Evolutionary conservation across 306 rosid species (phyloP).

Genomic region (Cotoneaster glaucophyllus): DNA sequence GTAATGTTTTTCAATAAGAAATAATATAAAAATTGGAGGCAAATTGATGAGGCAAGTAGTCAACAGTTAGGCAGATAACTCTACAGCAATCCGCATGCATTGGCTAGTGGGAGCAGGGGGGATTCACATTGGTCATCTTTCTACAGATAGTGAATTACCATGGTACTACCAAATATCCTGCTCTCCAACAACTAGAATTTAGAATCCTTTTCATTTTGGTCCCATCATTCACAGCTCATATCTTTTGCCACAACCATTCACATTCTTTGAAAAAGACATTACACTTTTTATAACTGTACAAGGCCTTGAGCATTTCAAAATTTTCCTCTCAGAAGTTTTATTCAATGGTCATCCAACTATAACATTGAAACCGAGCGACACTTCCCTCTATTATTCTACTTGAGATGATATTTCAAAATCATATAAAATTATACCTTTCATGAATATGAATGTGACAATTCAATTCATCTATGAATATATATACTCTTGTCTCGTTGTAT

Average conservation of each 20-base stretch:
- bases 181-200: not conserved
- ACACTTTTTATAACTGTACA: constrained; percentile 23
- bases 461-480: too few species aligned
- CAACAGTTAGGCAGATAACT: not conserved
- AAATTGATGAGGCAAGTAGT: not conserved
- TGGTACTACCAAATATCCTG: not conserved
- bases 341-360: constrained; percentile 27
- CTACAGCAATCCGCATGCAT: not conserved
- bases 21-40: not conserved
- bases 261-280: constrained; percentile 21
- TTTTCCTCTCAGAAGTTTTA: constrained; percentile 31
- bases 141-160: not conserved
- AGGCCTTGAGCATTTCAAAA: constrained; percentile 38
- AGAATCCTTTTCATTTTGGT: constrained; percentile 14
- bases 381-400: not conserved
- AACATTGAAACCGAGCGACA: not conserved
- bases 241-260: constrained; percentile 34
- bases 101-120: not conserved
- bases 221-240: constrained; percentile 35
- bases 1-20: not conserved
- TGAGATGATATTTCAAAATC: not conserved
- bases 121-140: not conserved
- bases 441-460: not conserved
- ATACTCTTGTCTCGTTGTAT: not conserved
- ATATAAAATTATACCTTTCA: not conserved